Evolutionary conservation across 2,329 filamentous ascomycete genomes (phyloP), one percentile per base, ranked within the genome.

Genomic region (Epichloe gansuensis): DNA sequence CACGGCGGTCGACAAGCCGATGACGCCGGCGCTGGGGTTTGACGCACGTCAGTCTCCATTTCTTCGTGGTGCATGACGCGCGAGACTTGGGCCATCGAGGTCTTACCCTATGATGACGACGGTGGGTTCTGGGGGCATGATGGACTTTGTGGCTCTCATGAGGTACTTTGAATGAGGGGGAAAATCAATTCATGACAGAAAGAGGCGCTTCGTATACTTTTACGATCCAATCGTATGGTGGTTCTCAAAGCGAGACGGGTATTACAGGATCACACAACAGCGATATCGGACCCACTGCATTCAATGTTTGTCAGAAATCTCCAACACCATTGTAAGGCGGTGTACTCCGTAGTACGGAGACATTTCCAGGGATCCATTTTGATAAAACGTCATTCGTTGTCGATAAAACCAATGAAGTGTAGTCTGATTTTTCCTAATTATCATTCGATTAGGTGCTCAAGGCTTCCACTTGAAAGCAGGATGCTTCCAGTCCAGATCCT

Each of bases 401-500:
- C 8, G 27, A 31, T 4, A 31, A 31, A 31, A 4, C 27, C 8
- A 31, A 31, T 4, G 27, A 8, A 31, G 8, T 31, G 8, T 9
- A 31, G 27, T 4, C 27, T 31, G 8, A 4, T 31, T 9, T 31
- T 7, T 31, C 27, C 8, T 9, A 3, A 4, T 9, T 9, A 9
- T 31, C 27, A 38, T 13, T n/a, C 1, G 5, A 12, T 38, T 5
- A 2, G n/a, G 8, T 38, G 15, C 36, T 58, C 51, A 68, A 12
- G 59, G 56, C 47, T 56, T 60, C 82, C 81, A 85, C 56, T 75
- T 71, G 61, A 85, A 85, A 3, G 67, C 75, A 3, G 83, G 83
- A 65, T 87, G 82, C 57, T 72, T 75, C 80, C 80, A 85, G 59
- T 85, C 81, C 57, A 85, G 62, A 59, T 82, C 75, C 58, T 80